Evolutionary conservation across 208 protist genomes (phyloP).

Genomic region (Trypanosoma vivax): DNA sequence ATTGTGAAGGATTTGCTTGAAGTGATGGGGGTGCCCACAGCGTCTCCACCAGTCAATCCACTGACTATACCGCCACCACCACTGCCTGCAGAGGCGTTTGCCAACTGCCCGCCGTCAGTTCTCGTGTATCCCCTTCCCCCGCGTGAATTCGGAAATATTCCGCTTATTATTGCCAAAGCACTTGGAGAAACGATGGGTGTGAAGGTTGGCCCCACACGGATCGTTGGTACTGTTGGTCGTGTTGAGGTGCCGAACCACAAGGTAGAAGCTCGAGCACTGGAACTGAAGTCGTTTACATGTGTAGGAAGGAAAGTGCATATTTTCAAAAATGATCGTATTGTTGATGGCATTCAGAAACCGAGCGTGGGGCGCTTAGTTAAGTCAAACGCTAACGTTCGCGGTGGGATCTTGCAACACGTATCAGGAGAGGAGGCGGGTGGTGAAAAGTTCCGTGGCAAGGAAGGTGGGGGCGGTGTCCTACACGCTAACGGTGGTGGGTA

Average conservation of each 20-base stretch:
- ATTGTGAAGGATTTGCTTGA: conserved; percentile 56
- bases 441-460: too few relatives aligned
- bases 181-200: conserved; percentile 79
- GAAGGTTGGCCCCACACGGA: conserved; percentile 72
- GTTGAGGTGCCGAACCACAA: conserved; percentile 78
- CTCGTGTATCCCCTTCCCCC: conserved; percentile 78
- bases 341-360: conserved; percentile 33
- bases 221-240: conserved; percentile 77
- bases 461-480: too few relatives aligned
- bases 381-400: too few relatives aligned
- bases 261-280: conserved; percentile 75
- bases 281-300: conserved; percentile 72
- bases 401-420: too few relatives aligned
- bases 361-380: too few relatives aligned
- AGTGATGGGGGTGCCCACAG: conserved; percentile 33
- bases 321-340: conserved; percentile 87
- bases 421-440: too few relatives aligned
- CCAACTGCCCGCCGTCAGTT: conserved; percentile 65
- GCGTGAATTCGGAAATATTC: conserved; percentile 50
- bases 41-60: conserved; percentile 23
- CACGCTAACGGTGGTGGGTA: too few relatives aligned
- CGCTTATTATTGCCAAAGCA: conserved; percentile 64
- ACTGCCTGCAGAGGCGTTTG: conserved; percentile 59
- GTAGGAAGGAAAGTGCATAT: conserved; percentile 67
- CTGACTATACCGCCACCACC: conserved; percentile 64